Evolutionary conservation across 2,329 filamentous ascomycete species (phyloP).

Genomic region (Botrytis elliptica): DNA sequence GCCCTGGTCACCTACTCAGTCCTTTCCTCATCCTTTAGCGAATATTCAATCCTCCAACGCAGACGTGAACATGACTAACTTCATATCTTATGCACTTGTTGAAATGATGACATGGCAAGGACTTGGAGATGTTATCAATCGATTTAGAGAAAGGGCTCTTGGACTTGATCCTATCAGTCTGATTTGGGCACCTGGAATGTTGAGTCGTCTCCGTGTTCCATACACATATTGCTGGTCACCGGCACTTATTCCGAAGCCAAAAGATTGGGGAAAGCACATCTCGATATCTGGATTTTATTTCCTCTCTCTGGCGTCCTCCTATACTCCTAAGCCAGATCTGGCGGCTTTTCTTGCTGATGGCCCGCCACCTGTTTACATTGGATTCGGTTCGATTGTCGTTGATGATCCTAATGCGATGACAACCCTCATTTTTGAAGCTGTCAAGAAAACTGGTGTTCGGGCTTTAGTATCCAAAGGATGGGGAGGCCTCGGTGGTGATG

Average conservation of each 20-base stretch:
- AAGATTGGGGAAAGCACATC: conserved; percentile 72
- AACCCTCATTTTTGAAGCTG: conserved; percentile 67
- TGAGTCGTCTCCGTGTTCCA: conserved; percentile 73
- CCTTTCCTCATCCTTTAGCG: conserved; percentile 68
- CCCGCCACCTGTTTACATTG: conserved; percentile 75
- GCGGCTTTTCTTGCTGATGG: conserved; percentile 65
- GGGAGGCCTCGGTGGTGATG: conserved; percentile 77
- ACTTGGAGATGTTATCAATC: conserved; percentile 85
- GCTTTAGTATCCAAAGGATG: conserved; percentile 85
- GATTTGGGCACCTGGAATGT: conserved; percentile 78
- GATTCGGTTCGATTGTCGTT: conserved; percentile 80
- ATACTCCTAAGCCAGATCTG: conserved; percentile 64
- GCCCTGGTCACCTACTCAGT: conserved; percentile 70
- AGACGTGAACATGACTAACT: conserved; percentile 63
- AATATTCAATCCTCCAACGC: conserved; percentile 65
- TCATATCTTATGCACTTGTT: conserved; percentile 66
- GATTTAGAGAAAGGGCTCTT: conserved; percentile 72
- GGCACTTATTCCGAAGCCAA: conserved; percentile 73
- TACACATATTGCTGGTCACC: conserved; percentile 92
- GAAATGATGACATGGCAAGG: conserved; percentile 76
- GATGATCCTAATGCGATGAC: conserved; percentile 73
- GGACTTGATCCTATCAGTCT: conserved; percentile 75
- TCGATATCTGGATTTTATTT: conserved; percentile 77
- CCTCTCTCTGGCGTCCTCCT: conserved; percentile 64
- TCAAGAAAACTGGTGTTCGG: conserved; percentile 65